Evolutionary conservation across 1,139 yeast genomes (phyloP), one percentile per base, ranked within the genome.

Genomic region (Magnusiomyces sp.): DNA sequence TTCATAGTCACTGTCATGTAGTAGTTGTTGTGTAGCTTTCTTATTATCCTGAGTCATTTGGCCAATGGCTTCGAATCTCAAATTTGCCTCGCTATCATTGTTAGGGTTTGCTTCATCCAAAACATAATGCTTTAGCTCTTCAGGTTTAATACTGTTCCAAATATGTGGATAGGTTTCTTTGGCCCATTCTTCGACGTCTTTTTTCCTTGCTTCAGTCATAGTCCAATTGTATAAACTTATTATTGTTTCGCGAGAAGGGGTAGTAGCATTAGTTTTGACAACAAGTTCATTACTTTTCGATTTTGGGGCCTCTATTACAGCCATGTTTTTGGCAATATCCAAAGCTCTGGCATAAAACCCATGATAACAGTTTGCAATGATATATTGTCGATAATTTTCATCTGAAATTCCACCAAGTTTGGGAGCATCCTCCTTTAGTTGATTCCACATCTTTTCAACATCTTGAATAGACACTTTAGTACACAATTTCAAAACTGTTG

Each of bases 361-460:
- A 60, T 81, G 81, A 58, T 83, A 83, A 54, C 87, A 84, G 62
- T 84, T 81, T 1, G 92, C 88, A 53, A 84, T 76, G 45, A 86
- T 66, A 56, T 79, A 82, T 61, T 84, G 90, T 44, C 73, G 73
- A 60, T 75, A 76, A 46, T 82, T 74, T n/a, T 72, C 71, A 38
- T 74, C 69, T 77, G 73, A 0, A 88, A 87, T 7, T 72, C 57
- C 13, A 84, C 66, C 29, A 23, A 23, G 1, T 75, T 77, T 59
- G 73, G 46, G 79, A 23, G 29, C 29, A 36, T 59, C 52, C 39
- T 71, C 71, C 0, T 83, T 74, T 44, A 85, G 64, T 52, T 76
- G 76, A 52, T 77, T 72, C 84, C 90, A 86, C 51, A 83, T 78
- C 43, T 74, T 71, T 48, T 75, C 77, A 4, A 82, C 87, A 52